Conservation (phyloP, 306 rosid species). For the Gillenia trifoliata region DNA sequence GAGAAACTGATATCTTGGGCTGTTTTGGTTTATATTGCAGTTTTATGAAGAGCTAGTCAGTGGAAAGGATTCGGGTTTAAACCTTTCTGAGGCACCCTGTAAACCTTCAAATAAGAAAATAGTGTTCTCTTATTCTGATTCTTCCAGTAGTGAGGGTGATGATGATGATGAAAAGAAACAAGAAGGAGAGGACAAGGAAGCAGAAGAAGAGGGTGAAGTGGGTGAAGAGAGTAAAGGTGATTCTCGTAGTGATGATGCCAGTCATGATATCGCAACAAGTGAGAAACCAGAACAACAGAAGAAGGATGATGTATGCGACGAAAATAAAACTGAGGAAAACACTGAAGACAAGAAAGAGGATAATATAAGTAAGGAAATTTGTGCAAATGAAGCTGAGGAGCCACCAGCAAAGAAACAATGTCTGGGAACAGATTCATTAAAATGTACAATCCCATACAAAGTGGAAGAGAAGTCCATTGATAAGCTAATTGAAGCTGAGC, state of each 20-base stretch:
- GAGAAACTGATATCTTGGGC: background rate
- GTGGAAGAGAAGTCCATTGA: slow-evolving; percentile 67
- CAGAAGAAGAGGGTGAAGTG: slow-evolving; percentile 28
- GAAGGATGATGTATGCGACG: slow-evolving; percentile 18
- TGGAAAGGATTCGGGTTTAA: slow-evolving; percentile 42
- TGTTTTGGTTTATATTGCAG: slow-evolving; percentile 36
- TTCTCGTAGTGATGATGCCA: slow-evolving; percentile 19
- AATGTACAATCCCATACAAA: slow-evolving; percentile 30
- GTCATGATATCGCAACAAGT: slow-evolving; percentile 20
- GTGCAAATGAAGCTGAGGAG: slow-evolving; percentile 37
- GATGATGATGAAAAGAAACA: slow-evolving; percentile 19
- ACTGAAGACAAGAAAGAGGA: slow-evolving; percentile 30
- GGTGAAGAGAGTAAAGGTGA: slow-evolving; percentile 39
- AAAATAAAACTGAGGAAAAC: slow-evolving; percentile 29
- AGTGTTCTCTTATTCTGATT: slow-evolving; percentile 63
- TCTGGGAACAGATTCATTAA: slow-evolving; percentile 37
- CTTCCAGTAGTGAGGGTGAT: slow-evolving; percentile 44
- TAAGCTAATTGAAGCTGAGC: slow-evolving; percentile 77
- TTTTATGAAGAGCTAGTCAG: slow-evolving; percentile 66
- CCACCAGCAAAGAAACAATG: slow-evolving; percentile 57
- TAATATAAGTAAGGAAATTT: slow-evolving; percentile 15
- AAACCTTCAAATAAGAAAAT: slow-evolving; percentile 72
- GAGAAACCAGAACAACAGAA: slow-evolving; percentile 37
- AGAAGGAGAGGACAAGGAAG: slow-evolving; percentile 5
- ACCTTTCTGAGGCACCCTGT: slow-evolving; percentile 29